These are phyloP conservation scores for Punica granatum DNA, from an alignment of 345 rosid species.

Conservation along the genomic window DNA sequence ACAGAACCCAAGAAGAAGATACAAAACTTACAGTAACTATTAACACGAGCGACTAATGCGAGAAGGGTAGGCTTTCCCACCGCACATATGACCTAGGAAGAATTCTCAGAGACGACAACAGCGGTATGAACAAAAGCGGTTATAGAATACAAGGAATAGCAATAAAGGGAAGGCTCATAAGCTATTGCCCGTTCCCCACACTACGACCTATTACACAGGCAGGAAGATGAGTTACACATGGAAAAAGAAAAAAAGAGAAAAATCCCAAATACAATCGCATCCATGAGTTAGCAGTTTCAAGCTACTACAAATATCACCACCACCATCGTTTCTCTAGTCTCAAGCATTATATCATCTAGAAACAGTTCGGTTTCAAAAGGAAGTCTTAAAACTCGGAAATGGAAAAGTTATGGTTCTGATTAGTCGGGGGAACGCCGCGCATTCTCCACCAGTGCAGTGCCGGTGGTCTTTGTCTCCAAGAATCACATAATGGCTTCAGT, in stretches of 20 bases:
- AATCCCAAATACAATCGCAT: background rate
- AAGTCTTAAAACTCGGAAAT: slow-evolving; percentile 23
- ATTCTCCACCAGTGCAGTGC: background rate
- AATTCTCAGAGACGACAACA: background rate
- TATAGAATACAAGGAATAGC: background rate
- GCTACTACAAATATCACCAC: slow-evolving; percentile 28
- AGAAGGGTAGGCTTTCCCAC: background rate
- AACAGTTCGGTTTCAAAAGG: slow-evolving; percentile 10
- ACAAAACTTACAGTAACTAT: background rate
- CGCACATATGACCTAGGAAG: background rate
- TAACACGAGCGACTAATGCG: background rate
- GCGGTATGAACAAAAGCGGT: background rate
- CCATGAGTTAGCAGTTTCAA: slow-evolving; percentile 13
- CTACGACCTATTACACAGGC: background rate
- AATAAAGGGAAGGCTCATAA: background rate
- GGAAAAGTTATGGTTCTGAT: background rate
- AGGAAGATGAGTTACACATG: background rate
- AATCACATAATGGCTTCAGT: background rate
- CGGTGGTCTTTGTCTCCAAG: background rate
- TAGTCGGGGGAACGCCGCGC: background rate
- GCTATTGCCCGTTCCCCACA: background rate
- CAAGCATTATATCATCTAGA: slow-evolving; percentile 3
- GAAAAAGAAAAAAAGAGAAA: background rate
- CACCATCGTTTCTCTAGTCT: slow-evolving; percentile 23
- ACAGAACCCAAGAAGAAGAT: background rate